Evolutionary conservation across 1,139 yeast genomes (phyloP), one percentile per base, ranked within the genome.

Genomic region (Suhomyces bolitotheri): DNA sequence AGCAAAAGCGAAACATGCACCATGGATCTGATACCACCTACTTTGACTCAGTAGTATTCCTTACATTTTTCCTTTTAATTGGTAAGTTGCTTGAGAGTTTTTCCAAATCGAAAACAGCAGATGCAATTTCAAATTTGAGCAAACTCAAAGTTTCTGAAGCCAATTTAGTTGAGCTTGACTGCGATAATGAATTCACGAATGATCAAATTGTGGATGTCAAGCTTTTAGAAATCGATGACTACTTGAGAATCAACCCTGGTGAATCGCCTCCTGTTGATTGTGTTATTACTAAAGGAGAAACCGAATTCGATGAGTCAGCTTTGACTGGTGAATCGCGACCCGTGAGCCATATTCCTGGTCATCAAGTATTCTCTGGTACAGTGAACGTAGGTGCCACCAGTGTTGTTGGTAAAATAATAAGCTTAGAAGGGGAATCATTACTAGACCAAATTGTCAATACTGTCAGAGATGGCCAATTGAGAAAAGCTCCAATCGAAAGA

Each of bases 1-100:
- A 51, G 20, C 62, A 69, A 16, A 39, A 54, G 5, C 51, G 56
- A 2, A 43, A 36, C 38, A 41, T 53, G 7, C 45, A 46, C n/a
- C 51, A 44, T 47, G 86, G 81, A 0, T 71, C 72, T 38, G 71
- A 78, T 16, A 78, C 85, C 1, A 79, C 87, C 0, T 84, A 82
- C 49, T 84, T 84, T 54, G 94, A 84, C 52, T 80, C 90, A 1
- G 92, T 83, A 24, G 88, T 84, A 3, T 84, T 84, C 50, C 64
- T 84, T 45, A 76, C 89, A 0, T 77, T 84, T 50, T 84, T 84
- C 56, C 60, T 84, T 38, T 65, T 84, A 33, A 76, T 82, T 45
- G 94, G 94, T 2, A 70, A 88, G 32, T 61, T 81, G 26, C 64
- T 84, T 33, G 94, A 84, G 53, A 71, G 82, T 27, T 67, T 72